phyloP scores from a whole-genome alignment of 495 filamentous ascomycete genomes.

The Rusavskia elegans region DNA sequence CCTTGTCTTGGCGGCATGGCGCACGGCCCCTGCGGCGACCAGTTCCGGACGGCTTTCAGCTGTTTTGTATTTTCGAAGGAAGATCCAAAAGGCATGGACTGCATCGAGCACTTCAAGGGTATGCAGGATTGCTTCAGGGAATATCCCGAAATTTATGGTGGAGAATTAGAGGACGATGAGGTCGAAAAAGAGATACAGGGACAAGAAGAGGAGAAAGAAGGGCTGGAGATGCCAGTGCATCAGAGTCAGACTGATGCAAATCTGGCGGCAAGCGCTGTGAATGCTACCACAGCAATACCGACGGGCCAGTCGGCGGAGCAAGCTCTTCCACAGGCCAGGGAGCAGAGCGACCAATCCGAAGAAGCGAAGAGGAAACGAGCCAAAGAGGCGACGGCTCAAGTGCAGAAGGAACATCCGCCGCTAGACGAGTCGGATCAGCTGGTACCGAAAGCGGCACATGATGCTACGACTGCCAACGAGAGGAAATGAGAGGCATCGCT shows the following conservation, averaged over 20 bases:
- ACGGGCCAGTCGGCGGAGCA: constrained; percentile 15
- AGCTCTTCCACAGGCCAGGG: constrained; percentile 8
- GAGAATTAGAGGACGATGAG: constrained; percentile 82
- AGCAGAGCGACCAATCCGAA: constrained; percentile 3
- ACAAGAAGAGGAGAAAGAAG: not conserved
- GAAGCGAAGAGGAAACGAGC: constrained; percentile 3
- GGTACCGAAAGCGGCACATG: constrained; percentile 35
- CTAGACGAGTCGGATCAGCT: constrained; percentile 25
- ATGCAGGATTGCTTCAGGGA: constrained; percentile 96
- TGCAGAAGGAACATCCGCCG: constrained; percentile 9
- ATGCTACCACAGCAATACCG: not conserved
- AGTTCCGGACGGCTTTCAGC: constrained; percentile 89
- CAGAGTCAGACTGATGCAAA: not conserved
- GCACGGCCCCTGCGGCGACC: constrained; percentile 84
- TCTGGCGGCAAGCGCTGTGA: not conserved
- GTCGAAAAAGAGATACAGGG: constrained; percentile 21
- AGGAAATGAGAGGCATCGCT: too few species aligned
- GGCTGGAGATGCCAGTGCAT: not conserved
- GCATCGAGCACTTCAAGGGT: constrained; percentile 90
- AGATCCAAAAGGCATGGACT: constrained; percentile 97
- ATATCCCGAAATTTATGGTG: constrained; percentile 81
- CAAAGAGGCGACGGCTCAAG: constrained; percentile 10
- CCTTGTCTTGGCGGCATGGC: constrained; percentile 97
- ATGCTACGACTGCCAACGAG: constrained; percentile 12
- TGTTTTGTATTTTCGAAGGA: constrained; percentile 91